Evolutionary conservation across 805 yeast genomes (phyloP), one percentile per base, ranked within the genome.

Genomic region (Nakazawaea ishiwadae): DNA sequence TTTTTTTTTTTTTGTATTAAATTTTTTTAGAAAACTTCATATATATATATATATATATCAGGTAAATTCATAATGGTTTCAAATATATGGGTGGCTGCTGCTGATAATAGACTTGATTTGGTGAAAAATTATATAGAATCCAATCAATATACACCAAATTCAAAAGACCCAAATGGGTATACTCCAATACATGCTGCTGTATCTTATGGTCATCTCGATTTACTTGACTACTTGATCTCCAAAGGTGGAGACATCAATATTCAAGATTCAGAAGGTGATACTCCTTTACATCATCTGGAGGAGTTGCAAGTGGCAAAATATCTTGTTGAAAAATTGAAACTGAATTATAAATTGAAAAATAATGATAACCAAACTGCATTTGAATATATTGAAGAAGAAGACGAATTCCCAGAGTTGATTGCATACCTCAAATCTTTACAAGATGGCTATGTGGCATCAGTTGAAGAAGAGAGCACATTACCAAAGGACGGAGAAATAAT

Each of bases 111-210:
- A 46, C 44, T 73, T 3, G 71, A 65, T 2, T 53, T 69, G 6
- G 96, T 93, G 5, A 74, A 79, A 47, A 48, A 68, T 11, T 65
- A 69, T 40, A 62, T 93, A 6, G 66, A 61, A 9, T 52, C 72
- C 0, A 83, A 81, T 0, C 53, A 64, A 5, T 68, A 66, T 48
- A 70, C 80, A 3, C 76, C 96, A 3, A 83, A 87, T 54, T 73
- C 83, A 5, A 77, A 81, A 48, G 99, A 93, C 59, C 84, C 86
- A 1, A 87, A 90, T 53, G 99, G 99, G 1, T 93, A 95, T 62
- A 91, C 98, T 0, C 95, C 99, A 5, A 73, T 93, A 10, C 99
- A 93, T 59, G 99, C 99, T 0, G 98, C 99, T 1, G 95, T 95
- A 2, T 84, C 97, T 1, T 93, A 93, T 60, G 91, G 91, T 7